Conservation (phyloP, 2,329 filamentous ascomycete species). For the Stemphylium lycopersici region DNA sequence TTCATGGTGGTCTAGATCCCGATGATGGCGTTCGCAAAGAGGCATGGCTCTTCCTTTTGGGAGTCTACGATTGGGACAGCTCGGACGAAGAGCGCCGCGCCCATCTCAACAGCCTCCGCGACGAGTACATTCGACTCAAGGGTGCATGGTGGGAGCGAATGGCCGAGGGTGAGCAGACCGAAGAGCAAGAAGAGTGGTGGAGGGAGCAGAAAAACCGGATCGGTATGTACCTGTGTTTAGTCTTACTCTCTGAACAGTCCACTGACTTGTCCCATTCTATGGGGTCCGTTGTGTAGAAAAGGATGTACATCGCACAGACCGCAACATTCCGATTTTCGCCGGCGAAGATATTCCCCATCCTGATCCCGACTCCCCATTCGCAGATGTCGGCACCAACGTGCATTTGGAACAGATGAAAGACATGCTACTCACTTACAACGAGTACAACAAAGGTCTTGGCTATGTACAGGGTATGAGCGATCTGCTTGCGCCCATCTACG, state of each 20-base stretch:
- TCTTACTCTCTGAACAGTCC: conserved; percentile 11
- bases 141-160: conserved; percentile 95
- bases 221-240: conserved; percentile 65
- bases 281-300: conserved; percentile 76
- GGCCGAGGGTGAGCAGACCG: conserved; percentile 77
- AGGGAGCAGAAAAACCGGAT: conserved; percentile 91
- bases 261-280: conserved; percentile 60
- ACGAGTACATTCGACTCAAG: conserved; percentile 94
- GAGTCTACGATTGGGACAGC: conserved; percentile 92
- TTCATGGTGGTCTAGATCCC: conserved; percentile 87
- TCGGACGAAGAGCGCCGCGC: conserved; percentile 83
- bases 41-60: conserved; percentile 93
- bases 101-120: conserved; percentile 81
- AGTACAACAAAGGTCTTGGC: conserved; percentile 92
- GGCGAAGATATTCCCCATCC: conserved; percentile 97
- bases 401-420: conserved; percentile 99
- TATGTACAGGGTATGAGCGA: conserved; percentile 99
- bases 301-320: conserved; percentile 96
- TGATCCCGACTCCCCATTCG: conserved; percentile 93
- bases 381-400: conserved; percentile 90
- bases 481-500: conserved; percentile 92
- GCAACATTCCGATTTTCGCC: conserved; percentile 90
- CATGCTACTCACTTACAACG: conserved; percentile 97
- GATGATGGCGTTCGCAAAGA: conserved; percentile 95
- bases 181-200: conserved; percentile 93